These are phyloP conservation scores for Boletus rex-veris DNA, from an alignment of 768 basidiomycete genomes.

Conservation along the genomic window DNA sequence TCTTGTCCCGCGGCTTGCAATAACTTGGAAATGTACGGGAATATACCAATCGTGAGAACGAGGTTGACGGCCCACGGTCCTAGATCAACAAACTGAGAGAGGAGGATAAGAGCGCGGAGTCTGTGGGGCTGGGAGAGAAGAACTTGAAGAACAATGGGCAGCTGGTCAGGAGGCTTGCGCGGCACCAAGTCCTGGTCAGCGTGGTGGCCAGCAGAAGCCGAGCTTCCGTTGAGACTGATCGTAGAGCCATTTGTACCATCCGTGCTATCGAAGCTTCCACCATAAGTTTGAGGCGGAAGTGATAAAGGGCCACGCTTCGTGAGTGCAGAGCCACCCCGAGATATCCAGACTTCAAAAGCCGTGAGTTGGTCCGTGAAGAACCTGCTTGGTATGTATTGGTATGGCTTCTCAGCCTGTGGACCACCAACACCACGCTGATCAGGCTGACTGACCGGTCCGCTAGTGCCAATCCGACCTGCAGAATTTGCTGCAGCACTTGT, in stretches of 20 bases:
- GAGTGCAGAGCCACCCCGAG: conserved; percentile 83
- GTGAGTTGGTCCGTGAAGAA: conserved; percentile 97
- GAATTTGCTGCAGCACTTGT: conserved; percentile 22
- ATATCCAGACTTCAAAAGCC: conserved; percentile 98
- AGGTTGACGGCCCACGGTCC: conserved; percentile 99
- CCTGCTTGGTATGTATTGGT: conserved; percentile 77
- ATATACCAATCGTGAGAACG: conserved; percentile 94
- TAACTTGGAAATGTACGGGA: conserved; percentile 96
- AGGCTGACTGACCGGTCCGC: conserved; percentile 14
- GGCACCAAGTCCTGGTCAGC: conserved; percentile 56
- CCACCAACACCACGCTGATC: conserved; percentile 18
- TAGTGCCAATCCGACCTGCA: conserved; percentile 8
- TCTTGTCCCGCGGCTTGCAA: conserved; percentile 93
- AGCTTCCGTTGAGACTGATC: conserved; percentile 17
- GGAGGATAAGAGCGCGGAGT: conserved; percentile 88
- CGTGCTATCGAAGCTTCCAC: conserved; percentile 25
- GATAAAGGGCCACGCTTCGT: conserved; percentile 75
- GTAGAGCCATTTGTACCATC: conserved; percentile 15
- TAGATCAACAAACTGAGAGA: conserved; percentile 96
- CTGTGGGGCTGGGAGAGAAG: conserved; percentile 95
- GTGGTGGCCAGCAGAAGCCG: conserved; percentile 4
- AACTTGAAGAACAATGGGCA: conserved; percentile 97
- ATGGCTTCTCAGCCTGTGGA: conserved; percentile 43
- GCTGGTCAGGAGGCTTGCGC: conserved; percentile 91
- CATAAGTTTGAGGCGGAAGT: conserved; percentile 49